Conservation (phyloP, 2,329 filamentous ascomycete species). For the Verticillium zaregamsianum region DNA sequence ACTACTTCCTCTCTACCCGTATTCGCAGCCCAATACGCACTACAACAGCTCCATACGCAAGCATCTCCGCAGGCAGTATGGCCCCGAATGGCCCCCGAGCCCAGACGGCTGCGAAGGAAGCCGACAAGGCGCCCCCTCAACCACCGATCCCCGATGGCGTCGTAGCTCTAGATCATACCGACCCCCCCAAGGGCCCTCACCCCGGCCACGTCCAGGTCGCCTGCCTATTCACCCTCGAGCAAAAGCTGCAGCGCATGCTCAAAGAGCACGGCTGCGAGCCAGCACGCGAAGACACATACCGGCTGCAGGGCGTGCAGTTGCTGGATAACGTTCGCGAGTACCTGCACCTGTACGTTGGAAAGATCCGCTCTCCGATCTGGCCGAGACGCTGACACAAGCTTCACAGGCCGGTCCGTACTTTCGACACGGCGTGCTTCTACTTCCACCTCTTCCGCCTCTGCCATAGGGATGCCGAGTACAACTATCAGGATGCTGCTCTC, state of each 20-base stretch:
- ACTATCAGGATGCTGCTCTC: slow-evolving; percentile 79
- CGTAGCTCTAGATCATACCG: background rate
- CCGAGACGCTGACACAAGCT: slow-evolving; percentile 8
- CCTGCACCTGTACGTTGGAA: slow-evolving; percentile 66
- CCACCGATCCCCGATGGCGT: slow-evolving; percentile 1
- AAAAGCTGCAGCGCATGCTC: slow-evolving; percentile 71
- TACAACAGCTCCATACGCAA: background rate
- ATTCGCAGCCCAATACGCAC: background rate
- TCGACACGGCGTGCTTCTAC: slow-evolving; percentile 85
- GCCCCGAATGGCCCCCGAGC: slow-evolving; percentile 1
- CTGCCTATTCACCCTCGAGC: slow-evolving; percentile 76
- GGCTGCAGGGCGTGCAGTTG: slow-evolving; percentile 82
- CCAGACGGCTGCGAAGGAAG: background rate
- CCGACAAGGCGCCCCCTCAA: slow-evolving; percentile 1
- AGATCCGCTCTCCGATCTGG: background rate
- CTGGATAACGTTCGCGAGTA: slow-evolving; percentile 80
- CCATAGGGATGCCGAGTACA: slow-evolving; percentile 82
- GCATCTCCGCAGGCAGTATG: background rate
- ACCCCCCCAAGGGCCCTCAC: slow-evolving; percentile 31
- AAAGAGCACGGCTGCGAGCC: slow-evolving; percentile 66
- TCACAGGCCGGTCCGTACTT: slow-evolving; percentile 77
- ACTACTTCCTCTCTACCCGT: background rate
- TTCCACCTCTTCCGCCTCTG: slow-evolving; percentile 91
- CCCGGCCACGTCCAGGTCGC: slow-evolving; percentile 46
- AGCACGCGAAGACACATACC: slow-evolving; percentile 72